phyloP scores from a whole-genome alignment of 805 yeast genomes.

The Cephaloascus fragrans region DNA sequence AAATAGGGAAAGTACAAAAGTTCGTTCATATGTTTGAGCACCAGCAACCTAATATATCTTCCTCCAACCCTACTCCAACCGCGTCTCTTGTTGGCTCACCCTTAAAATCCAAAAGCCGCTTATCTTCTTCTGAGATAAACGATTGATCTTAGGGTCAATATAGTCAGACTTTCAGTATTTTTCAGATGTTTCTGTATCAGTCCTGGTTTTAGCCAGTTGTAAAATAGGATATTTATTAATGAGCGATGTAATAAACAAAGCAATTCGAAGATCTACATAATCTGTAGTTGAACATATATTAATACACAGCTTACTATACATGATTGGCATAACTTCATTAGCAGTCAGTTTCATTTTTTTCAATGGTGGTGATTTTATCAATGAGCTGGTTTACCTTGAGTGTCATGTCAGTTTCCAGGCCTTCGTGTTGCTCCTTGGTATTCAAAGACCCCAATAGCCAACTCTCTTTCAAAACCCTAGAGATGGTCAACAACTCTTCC shows the following conservation, averaged over 20 bases:
- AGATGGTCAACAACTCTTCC: constrained; percentile 40
- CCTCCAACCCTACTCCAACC: background rate
- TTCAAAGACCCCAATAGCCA: constrained; percentile 51
- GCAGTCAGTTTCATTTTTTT: constrained; percentile 2
- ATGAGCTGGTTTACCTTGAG: constrained; percentile 16
- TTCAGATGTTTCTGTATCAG: no score
- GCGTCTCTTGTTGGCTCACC: background rate
- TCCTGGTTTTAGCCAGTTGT: no score
- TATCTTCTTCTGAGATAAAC: background rate
- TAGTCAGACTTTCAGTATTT: no score
- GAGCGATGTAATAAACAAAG: no score
- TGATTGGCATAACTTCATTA: no score
- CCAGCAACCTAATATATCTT: background rate
- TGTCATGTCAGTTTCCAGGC: constrained; percentile 2
- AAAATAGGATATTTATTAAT: no score
- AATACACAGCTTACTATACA: no score
- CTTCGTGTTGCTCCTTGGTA: constrained; percentile 10
- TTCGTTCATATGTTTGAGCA: constrained; percentile 34
- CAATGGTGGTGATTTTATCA: constrained; percentile 16
- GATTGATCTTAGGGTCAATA: no score
- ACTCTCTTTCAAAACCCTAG: constrained; percentile 40
- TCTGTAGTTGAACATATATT: no score
- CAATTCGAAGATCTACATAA: no score
- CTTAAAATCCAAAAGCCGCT: background rate
- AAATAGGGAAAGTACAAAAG: constrained; percentile 35